Conservation (phyloP, 1,139 yeast species). For the Pichia sp. region DNA sequence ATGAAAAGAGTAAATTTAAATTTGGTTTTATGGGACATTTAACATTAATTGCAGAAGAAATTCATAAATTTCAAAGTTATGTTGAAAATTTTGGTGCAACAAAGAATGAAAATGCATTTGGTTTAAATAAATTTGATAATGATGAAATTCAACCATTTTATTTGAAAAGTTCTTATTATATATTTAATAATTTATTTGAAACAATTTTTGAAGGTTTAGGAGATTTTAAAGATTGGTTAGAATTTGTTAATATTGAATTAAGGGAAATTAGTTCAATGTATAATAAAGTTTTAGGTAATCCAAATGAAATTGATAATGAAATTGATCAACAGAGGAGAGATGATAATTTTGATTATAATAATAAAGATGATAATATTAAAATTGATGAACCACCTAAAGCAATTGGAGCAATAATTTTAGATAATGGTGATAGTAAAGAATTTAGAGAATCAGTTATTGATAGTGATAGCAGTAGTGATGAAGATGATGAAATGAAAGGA, state of each 20-base stretch:
- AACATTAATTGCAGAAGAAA: constrained; percentile 92
- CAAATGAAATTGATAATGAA: constrained; percentile 24
- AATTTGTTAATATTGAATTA: constrained; percentile 72
- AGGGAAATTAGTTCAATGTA: constrained; percentile 89
- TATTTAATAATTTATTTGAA: constrained; percentile 26
- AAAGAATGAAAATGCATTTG: constrained; percentile 27
- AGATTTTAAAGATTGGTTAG: constrained; percentile 51
- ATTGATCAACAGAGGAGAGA: constrained; percentile 1
- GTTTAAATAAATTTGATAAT: constrained; percentile 24
- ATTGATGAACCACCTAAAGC: constrained; percentile 17
- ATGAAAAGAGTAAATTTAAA: constrained; percentile 46
- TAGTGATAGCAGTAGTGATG: constrained; percentile 16
- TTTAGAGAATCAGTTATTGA: constrained; percentile 10
- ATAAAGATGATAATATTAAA: constrained; percentile 12
- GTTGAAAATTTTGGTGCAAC: constrained; percentile 29
- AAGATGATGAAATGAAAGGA: constrained; percentile 9
- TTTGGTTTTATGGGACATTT: constrained; percentile 97
- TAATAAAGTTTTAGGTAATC: constrained; percentile 86
- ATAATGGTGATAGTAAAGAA: constrained; percentile 27
- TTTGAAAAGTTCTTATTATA: constrained; percentile 25
- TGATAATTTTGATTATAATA: neutral
- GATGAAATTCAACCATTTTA: constrained; percentile 24
- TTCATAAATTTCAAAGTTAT: constrained; percentile 67
- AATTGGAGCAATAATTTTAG: constrained; percentile 25
- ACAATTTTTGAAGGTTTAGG: constrained; percentile 26